Evolutionary conservation across 805 yeast genomes (phyloP).

Genomic region (Brettanomyces sp.): DNA sequence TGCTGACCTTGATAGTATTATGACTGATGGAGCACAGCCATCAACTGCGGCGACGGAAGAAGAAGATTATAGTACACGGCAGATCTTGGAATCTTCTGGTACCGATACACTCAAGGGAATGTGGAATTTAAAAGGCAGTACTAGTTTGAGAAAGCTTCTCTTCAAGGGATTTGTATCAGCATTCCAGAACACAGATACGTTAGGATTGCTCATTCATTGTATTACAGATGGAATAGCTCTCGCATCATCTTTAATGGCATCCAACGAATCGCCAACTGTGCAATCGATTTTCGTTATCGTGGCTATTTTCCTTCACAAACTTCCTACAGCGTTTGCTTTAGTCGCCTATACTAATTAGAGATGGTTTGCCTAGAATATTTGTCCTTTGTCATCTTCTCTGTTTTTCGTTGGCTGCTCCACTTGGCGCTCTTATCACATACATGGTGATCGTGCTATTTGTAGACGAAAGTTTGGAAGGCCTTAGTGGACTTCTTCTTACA

Average conservation of each 20-base stretch:
- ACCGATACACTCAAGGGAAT: too few species aligned
- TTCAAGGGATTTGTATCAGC: conserved; percentile 18
- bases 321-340: conserved; percentile 68
- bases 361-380: conserved; percentile 19
- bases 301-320: conserved; percentile 60
- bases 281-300: conserved; percentile 35
- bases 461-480: conserved; percentile 18
- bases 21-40: too few species aligned
- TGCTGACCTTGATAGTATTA: too few species aligned
- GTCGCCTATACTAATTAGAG: conserved; percentile 41
- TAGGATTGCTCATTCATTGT: conserved; percentile 60
- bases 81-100: too few species aligned
- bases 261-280: conserved; percentile 17
- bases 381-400: conserved; percentile 38
- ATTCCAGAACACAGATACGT: conserved; percentile 36
- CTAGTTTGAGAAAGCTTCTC: too few species aligned
- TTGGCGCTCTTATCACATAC: conserved; percentile 47
- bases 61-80: too few species aligned
- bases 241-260: conserved; percentile 36
- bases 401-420: conserved; percentile 55
- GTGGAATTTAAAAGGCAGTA: too few species aligned
- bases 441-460: conserved; percentile 7
- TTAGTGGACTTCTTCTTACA: conserved; percentile 43
- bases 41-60: too few species aligned
- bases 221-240: conserved; percentile 66